phyloP scores from a whole-genome alignment of 208 protist genomes.

The Leishmania turanica region DNA sequence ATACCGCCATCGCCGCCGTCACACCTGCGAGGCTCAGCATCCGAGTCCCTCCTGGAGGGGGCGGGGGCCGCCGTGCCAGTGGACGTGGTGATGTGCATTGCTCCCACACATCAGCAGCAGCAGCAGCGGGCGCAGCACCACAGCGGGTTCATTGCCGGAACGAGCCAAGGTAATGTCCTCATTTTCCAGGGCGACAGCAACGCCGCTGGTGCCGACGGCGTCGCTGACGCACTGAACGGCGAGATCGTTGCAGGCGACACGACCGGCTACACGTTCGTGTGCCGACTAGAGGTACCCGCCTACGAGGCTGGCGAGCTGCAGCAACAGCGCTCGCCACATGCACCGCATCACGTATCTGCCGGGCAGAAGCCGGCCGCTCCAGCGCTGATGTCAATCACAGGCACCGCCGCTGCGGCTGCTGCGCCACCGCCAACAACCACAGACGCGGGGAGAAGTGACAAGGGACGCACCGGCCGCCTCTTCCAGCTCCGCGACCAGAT shows the following conservation, averaged over 20 bases:
- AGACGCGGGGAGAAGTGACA: not conserved
- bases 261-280: conserved; percentile 25
- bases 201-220: not conserved
- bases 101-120: conserved; percentile 23
- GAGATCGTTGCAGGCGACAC: conserved; percentile 5
- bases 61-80: not conserved
- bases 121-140: not conserved
- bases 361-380: not conserved
- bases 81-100: conserved; percentile 49
- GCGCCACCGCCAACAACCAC: not conserved
- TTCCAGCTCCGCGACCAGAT: conserved; percentile 12
- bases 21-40: not conserved
- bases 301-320: conserved; percentile 22
- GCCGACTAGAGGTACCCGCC: conserved; percentile 24
- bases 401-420: conserved; percentile 1
- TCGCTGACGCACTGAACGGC: not conserved
- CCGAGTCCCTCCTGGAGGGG: not conserved
- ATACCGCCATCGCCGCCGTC: conserved; percentile 17
- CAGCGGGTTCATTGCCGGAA: conserved; percentile 77
- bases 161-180: conserved; percentile 59
- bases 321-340: not conserved
- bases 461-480: conserved; percentile 2
- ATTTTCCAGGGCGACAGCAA: conserved; percentile 66
- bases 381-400: conserved; percentile 5
- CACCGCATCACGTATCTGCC: not conserved